A percentile compares a stretch with the other conserved stretches of the same genome.
These are phyloP conservation scores for Anisodus acutangulus DNA, from an alignment of 257 asterid genomes.

Conservation along the genomic window DNA sequence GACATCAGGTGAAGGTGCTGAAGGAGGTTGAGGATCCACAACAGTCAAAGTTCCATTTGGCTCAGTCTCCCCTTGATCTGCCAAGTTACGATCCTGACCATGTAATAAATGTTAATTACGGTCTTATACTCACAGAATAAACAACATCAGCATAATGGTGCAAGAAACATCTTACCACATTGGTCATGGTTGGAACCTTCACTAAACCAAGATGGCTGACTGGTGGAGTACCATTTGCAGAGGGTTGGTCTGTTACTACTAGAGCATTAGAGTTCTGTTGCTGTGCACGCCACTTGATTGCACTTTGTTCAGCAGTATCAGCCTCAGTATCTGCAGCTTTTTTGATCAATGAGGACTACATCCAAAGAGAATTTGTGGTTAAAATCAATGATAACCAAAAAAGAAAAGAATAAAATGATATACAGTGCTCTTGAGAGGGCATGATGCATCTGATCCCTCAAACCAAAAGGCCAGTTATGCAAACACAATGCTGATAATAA, in stretches of 20 bases:
- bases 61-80: conserved; percentile 57
- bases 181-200: conserved; percentile 69
- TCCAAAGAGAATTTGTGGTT: conserved; percentile 34
- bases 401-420: conserved; percentile 21
- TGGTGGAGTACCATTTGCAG: conserved; percentile 73
- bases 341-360: conserved; percentile 78
- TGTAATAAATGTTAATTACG: conserved; percentile 8
- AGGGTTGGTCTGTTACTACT: conserved; percentile 74
- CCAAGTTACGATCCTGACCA: conserved; percentile 59
- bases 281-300: conserved; percentile 81
- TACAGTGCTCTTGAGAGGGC: conserved; percentile 3
- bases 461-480: conserved; percentile 30
- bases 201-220: conserved; percentile 78
- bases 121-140: background rate
- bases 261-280: conserved; percentile 72
- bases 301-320: conserved; percentile 98
- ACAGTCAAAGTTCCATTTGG: conserved; percentile 75
- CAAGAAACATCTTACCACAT: conserved; percentile 54
- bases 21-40: conserved; percentile 77
- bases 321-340: conserved; percentile 93
- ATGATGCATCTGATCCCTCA: conserved; percentile 33
- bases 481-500: conserved; percentile 15
- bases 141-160: background rate
- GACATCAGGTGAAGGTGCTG: conserved; percentile 74
- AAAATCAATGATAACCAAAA: conserved; percentile 19